phyloP scores from a whole-genome alignment of 1,284 basidiomycete genomes.

The Ceratobasidium sp. region DNA sequence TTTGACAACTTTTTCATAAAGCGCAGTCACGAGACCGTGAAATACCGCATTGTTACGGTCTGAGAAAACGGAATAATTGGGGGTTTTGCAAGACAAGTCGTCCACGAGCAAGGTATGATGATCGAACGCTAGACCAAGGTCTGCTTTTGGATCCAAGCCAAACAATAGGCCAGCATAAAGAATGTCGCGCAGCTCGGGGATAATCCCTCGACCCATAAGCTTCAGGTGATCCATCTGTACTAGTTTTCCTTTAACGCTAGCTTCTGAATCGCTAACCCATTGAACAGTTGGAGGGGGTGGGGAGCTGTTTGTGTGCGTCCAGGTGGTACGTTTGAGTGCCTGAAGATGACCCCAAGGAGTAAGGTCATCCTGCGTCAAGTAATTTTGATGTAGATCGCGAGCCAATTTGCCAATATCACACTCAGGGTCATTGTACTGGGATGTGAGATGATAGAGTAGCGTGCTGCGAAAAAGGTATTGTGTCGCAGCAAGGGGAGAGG shows the following conservation, averaged over 20 bases:
- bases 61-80: not conserved
- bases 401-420: not conserved
- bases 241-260: not conserved
- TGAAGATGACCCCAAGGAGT: not conserved
- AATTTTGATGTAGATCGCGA: not conserved
- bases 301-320: not conserved
- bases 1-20: not conserved
- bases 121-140: not conserved
- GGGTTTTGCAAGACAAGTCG: not conserved
- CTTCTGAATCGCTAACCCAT: not conserved
- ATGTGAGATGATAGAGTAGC: not conserved
- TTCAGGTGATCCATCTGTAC: not conserved
- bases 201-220: not conserved
- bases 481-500: not conserved
- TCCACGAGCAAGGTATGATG: not conserved
- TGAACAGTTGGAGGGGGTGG: not conserved
- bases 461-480: not conserved
- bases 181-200: not conserved
- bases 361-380: not conserved
- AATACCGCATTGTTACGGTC: not conserved
- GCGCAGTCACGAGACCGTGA: too few relatives aligned
- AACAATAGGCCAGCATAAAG: not conserved
- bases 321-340: not conserved
- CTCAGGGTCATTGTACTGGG: not conserved
- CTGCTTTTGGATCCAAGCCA: not conserved